A percentile compares a stretch with the other conserved stretches of the same genome.
These are phyloP conservation scores for Apophysomyces trapeziformis DNA, from an alignment of 371 early-diverging fungal genomes.

Conservation along the genomic window DNA sequence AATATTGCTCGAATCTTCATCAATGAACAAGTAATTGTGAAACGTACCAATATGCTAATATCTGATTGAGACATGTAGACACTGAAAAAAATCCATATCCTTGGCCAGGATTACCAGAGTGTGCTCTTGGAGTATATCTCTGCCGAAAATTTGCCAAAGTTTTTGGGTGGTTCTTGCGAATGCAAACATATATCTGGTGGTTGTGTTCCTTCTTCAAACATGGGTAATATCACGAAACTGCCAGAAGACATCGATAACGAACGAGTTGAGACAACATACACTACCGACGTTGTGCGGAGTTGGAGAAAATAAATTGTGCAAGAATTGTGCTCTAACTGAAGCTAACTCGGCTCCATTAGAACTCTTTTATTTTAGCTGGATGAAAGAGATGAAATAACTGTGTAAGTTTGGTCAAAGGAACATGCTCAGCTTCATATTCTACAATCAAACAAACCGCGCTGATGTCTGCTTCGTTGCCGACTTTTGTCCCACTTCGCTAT, in stretches of 20 bases:
- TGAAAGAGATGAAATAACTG: not conserved
- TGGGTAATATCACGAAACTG: constrained; percentile 26
- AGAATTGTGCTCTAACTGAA: no score
- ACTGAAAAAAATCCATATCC: constrained; percentile 74
- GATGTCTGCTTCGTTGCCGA: no score
- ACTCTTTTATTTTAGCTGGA: no score
- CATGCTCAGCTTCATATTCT: no score
- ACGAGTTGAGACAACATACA: constrained; percentile 32
- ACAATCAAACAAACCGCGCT: no score
- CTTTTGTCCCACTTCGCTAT: no score
- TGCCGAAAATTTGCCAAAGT: constrained; percentile 71
- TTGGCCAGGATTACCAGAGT: constrained; percentile 61
- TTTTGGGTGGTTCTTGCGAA: constrained; percentile 76
- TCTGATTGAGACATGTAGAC: constrained; percentile 34
- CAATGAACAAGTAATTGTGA: constrained; percentile 60
- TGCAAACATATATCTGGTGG: constrained; percentile 82
- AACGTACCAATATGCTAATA: no score
- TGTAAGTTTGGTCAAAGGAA: no score
- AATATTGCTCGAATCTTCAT: constrained; percentile 72
- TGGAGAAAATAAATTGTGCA: constrained; percentile 13
- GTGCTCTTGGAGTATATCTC: constrained; percentile 71
- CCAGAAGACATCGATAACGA: constrained; percentile 24
- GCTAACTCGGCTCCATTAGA: not conserved
- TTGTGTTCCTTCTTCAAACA: constrained; percentile 50
- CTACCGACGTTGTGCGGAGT: constrained; percentile 28